Evolutionary conservation across 305 asterid genomes (phyloP).

Genomic region (Solanum hybrid): DNA sequence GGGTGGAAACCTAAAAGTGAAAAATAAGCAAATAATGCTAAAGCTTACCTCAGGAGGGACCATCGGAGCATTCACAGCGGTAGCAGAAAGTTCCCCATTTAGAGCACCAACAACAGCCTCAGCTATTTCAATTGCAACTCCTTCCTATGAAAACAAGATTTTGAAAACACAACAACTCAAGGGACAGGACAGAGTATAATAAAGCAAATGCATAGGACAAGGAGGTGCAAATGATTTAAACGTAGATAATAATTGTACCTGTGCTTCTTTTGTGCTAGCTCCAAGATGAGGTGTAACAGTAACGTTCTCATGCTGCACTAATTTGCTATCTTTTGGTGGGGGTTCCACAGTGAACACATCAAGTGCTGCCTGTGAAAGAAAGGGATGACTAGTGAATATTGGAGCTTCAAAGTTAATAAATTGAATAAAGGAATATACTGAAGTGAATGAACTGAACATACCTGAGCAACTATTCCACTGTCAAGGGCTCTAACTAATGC

Average conservation of each 20-base stretch:
- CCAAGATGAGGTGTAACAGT: constrained; percentile 95
- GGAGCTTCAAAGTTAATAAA: background rate
- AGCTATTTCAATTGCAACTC: constrained; percentile 93
- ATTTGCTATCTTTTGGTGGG: constrained; percentile 60
- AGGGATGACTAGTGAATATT: background rate
- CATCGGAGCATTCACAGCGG: constrained; percentile 98
- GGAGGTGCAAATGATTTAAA: background rate
- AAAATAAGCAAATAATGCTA: background rate
- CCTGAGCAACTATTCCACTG: constrained; percentile 82
- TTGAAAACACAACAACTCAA: background rate
- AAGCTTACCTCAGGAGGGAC: constrained; percentile 76
- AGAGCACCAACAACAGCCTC: constrained; percentile 97
- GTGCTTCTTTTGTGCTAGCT: constrained; percentile 98
- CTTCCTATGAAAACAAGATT: constrained; percentile 49
- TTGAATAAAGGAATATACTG: background rate
- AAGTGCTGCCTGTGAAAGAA: constrained; percentile 64
- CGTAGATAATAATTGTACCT: constrained; percentile 30
- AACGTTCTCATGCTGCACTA: constrained; percentile 80
- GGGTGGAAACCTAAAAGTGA: background rate
- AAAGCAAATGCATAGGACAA: background rate
- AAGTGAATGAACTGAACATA: background rate
- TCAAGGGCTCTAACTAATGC: constrained; percentile 88
- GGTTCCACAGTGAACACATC: constrained; percentile 88
- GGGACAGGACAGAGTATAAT: background rate
- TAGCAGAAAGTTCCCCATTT: constrained; percentile 88